Evolutionary conservation across 2,329 filamentous ascomycete genomes (phyloP), one percentile per base, ranked within the genome.

Genomic region (Botrytis porri): DNA sequence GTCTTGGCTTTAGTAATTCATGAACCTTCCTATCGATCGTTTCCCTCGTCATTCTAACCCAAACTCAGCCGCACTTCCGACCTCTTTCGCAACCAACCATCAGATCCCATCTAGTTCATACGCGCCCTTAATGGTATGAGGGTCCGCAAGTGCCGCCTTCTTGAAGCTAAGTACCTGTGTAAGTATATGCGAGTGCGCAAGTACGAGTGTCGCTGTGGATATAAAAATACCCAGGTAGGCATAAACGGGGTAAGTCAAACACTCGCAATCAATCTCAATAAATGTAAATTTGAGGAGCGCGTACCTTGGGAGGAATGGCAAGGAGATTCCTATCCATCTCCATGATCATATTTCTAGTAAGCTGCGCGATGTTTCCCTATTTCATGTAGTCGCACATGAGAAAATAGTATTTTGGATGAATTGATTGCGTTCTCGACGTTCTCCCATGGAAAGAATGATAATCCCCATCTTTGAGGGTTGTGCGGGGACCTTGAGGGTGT

Each of bases 181-280:
- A 3, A 14, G 48, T 54, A n/a, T 54, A 12, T 54, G 5, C 25
- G 25, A 54, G 48, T 54, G 25, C 25, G 25, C 25, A 54, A 16
- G 25, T 7, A 16, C n/a, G 2, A 54, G 25, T 54, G 25, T 0
- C 0, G 0, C 0, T 16, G 2, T n/a, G 1, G 12, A 4, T 1
- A 7, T 16, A 12, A 1, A n/a, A 51, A 51, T 51, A 16, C 12
- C 25, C 6, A 16, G 10, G 1, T n/a, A 51, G 10, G 0, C 12
- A 7, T 7, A 4, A 16, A 12, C 48, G 5, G 48, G 25, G 12
- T n/a, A 3, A 51, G 25, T 51, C 48, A 5, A 51, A 51, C 22
- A 25, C 48, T 51, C 10, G 48, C 48, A 51, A 14, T 51, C 4
- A 14, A 25, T n/a, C 4, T 51, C 22, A 51, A 5, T 12, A 6